Evolutionary conservation across 768 basidiomycete species (phyloP).

Genomic region (Lactarius sp.): DNA sequence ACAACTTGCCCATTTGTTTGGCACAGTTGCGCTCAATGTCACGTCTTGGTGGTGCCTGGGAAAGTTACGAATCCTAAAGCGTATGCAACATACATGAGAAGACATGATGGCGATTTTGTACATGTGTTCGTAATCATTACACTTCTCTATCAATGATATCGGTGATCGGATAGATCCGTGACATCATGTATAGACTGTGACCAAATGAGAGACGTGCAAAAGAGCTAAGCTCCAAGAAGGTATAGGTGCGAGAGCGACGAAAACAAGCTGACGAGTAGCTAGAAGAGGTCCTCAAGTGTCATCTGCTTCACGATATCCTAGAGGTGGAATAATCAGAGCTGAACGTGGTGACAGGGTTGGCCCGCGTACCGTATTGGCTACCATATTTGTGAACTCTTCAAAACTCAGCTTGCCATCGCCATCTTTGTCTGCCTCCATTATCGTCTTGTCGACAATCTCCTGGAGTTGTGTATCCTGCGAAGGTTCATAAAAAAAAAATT

Average conservation of each 20-base stretch:
- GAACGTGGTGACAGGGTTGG: slow-evolving; percentile 1
- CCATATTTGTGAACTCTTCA: slow-evolving; percentile 95
- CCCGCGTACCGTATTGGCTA: slow-evolving; percentile 82
- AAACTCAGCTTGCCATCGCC: slow-evolving; percentile 97
- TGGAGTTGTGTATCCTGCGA: slow-evolving; percentile 92
- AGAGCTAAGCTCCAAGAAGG: slow-evolving; percentile 13
- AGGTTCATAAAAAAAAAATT: neutral
- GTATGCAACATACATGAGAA: slow-evolving; percentile 13
- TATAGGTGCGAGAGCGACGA: slow-evolving; percentile 2
- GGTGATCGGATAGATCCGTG: slow-evolving; percentile 6
- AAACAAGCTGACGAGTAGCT: neutral
- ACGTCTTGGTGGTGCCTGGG: neutral
- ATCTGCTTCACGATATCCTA: slow-evolving; percentile 99
- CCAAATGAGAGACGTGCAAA: neutral
- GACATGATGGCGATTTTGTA: slow-evolving; percentile 1
- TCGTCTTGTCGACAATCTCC: slow-evolving; percentile 99
- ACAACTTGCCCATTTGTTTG: neutral
- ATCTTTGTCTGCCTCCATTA: slow-evolving; percentile 99
- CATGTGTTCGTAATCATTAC: slow-evolving; percentile 11
- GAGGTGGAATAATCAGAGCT: neutral
- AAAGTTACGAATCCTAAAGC: neutral
- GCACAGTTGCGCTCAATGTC: neutral
- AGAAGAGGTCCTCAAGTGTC: slow-evolving; percentile 94
- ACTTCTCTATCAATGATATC: slow-evolving; percentile 19
- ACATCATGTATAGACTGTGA: neutral